Conservation (phyloP, 176 grass and related monocot species). For the Ampelocalamus luodianensis region DNA sequence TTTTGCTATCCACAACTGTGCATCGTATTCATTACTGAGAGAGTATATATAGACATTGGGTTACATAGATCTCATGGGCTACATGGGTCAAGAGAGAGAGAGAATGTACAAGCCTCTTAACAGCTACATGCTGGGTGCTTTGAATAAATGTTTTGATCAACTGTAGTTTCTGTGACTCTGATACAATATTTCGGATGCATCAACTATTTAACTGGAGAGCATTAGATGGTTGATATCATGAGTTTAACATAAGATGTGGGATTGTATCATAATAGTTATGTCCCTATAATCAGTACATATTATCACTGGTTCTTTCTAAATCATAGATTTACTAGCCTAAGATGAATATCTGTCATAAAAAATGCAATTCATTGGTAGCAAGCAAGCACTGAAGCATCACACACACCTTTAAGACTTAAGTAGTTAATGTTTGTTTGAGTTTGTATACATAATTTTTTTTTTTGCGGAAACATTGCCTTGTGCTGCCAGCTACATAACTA, state of each 20-base stretch:
- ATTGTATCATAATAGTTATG: not conserved
- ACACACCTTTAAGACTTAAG: not conserved
- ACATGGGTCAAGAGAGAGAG: no score
- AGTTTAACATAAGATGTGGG: conserved; percentile 15
- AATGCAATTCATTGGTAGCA: not conserved
- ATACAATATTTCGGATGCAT: not conserved
- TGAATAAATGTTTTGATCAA: not conserved
- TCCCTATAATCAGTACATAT: not conserved
- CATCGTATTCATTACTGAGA: no score
- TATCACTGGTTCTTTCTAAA: not conserved
- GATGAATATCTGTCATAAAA: conserved; percentile 12
- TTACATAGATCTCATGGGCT: no score
- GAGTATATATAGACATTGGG: no score
- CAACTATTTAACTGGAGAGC: conserved; percentile 2
- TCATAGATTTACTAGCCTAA: not conserved
- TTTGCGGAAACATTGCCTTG: not conserved
- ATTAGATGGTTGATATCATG: not conserved
- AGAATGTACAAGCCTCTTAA: no score
- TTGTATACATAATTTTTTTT: not conserved
- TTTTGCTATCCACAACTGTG: no score
- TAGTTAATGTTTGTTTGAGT: not conserved
- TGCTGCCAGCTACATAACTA: conserved; percentile 5
- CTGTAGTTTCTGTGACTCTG: not conserved
- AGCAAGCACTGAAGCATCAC: not conserved
- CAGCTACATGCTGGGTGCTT: not conserved